phyloP scores from a whole-genome alignment of 352 stramenopile genomes.

The Globisporangium emineosum region DNA sequence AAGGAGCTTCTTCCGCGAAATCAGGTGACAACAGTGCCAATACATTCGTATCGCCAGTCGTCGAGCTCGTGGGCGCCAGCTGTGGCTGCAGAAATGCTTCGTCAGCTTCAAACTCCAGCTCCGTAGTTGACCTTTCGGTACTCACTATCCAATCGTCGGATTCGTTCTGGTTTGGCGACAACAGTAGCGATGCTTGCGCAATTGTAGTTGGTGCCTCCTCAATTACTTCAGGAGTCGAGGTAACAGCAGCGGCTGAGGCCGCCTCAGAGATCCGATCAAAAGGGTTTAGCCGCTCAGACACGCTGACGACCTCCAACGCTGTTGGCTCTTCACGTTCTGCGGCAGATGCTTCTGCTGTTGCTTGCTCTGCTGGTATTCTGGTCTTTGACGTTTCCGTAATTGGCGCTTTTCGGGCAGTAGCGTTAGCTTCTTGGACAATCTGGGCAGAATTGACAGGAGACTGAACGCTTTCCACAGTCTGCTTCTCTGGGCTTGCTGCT shows the following conservation, averaged over 20 bases:
- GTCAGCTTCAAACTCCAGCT: slow-evolving; percentile 5
- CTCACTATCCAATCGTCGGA: background rate
- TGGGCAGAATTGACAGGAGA: background rate
- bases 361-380: background rate
- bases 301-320: background rate
- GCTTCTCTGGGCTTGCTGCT: background rate
- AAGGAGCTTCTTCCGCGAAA: background rate
- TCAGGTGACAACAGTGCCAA: background rate
- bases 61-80: background rate
- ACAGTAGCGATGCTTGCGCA: background rate
- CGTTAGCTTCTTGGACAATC: background rate
- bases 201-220: background rate
- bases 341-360: background rate
- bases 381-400: background rate
- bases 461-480: background rate
- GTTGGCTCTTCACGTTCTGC: background rate
- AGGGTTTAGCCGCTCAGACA: background rate
- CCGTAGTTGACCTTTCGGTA: background rate
- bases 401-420: background rate
- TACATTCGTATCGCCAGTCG: background rate
- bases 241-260: background rate
- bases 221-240: no score
- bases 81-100: background rate
- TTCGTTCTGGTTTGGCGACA: background rate
- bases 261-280: background rate